Evolutionary conservation across 1,139 yeast genomes (phyloP), one percentile per base, ranked within the genome.

Genomic region (Pichia sp.): DNA sequence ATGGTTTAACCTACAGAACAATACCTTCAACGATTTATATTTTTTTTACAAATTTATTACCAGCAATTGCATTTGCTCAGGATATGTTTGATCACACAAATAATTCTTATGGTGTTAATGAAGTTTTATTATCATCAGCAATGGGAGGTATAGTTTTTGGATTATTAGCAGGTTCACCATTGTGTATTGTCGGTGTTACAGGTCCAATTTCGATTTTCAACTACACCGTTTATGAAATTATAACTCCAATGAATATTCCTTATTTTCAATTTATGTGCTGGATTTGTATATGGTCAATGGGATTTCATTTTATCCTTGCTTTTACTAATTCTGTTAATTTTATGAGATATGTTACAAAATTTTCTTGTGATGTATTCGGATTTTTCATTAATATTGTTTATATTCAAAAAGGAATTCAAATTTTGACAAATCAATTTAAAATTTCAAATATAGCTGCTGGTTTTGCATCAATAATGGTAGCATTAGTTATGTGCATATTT

Each of bases 111-210:
- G 98, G 98, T 2, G 86, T 92, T 2, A 92, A 92, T 62, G 98
- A 92, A 62, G 86, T 90, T 3, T 69, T 92, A 34, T 64, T 92
- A 62, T 75, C 95, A 28, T 80, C 90, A 34, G 96, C 96, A 0
- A 66, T 92, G 59, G 97, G 88, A 0, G 97, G 97, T 0, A 77
- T 90, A 5, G 81, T 85, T 3, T 92, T 92, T 71, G 97, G 97
- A 0, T 60, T 86, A 6, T 71, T 90, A 50, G 75, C 86, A 0
- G 97, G 97, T 0, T 96, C 90, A 58, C 97, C 98, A 0, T 67
- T 92, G 36, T 87, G 96, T 60, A 86, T 92, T 34, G 97, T 92
- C n/a, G 98, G 98, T 3, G 97, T 92, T 4, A 92, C 98, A 0
- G 95, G 97, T 47, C 97, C 97, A 0, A 83, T 92, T 11, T 72